Evolutionary conservation across 2,329 filamentous ascomycete species (phyloP).

Genomic region (Pseudogymnoascus sp.): DNA sequence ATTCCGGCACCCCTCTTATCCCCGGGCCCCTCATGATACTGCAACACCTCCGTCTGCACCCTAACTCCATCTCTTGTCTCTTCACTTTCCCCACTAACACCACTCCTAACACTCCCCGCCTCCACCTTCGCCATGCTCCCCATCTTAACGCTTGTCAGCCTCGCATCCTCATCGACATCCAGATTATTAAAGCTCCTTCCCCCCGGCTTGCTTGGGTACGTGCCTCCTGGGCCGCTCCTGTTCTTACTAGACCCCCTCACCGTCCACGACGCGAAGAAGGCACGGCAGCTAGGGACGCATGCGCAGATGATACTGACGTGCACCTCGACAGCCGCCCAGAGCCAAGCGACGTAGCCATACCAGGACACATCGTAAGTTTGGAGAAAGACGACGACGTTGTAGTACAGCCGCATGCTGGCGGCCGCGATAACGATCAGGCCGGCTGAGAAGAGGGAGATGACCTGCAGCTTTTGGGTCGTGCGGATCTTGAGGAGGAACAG

Average conservation of each 20-base stretch:
- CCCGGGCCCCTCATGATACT: neutral
- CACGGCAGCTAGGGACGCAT: constrained; percentile 1
- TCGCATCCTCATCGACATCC: neutral
- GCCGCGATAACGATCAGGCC: neutral
- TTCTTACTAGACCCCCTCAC: constrained; percentile 1
- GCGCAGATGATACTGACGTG: constrained; percentile 3
- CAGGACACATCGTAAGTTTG: neutral
- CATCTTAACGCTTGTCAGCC: neutral
- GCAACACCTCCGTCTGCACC: constrained; percentile 2
- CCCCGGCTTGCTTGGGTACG: neutral
- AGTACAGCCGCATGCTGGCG: constrained; percentile 1
- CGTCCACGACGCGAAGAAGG: constrained; percentile 4
- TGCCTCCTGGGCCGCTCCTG: neutral
- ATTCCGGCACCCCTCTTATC: neutral
- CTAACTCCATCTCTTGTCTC: constrained; percentile 2
- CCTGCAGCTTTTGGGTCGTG: constrained; percentile 7
- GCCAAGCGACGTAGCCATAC: neutral
- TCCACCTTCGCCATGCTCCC: constrained; percentile 1
- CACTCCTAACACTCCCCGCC: constrained; percentile 1
- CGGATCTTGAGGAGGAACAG: constrained; percentile 5
- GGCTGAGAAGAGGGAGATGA: neutral
- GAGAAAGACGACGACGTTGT: neutral
- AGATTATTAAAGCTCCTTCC: neutral
- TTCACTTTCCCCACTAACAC: neutral
- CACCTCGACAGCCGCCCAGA: neutral